Percentiles rank a stretch among this genome's conserved stretches.
Conservation (phyloP, 345 rosid species). For the Arabis alpina region DNA sequence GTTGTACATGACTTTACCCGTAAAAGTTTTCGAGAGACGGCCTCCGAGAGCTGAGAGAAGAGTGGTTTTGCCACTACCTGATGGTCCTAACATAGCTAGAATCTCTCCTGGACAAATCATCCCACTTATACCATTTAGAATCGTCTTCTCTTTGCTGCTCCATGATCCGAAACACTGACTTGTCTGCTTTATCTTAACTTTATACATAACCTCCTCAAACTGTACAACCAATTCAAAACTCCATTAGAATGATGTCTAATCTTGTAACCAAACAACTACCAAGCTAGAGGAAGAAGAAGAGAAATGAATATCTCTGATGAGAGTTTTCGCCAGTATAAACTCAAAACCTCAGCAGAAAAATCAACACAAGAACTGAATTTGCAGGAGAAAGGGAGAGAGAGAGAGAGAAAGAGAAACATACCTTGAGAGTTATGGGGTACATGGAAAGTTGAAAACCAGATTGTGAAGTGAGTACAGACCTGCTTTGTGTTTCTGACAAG, state of each 20-base stretch:
- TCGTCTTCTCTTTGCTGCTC: conserved; percentile 73
- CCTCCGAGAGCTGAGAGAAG: conserved; percentile 98
- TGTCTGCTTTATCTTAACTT: conserved; percentile 67
- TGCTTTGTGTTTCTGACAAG: conserved; percentile 52
- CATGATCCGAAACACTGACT: conserved; percentile 58
- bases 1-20: conserved; percentile 90
- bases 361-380: neutral
- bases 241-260: conserved; percentile 10
- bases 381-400: conserved; percentile 9
- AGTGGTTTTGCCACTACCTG: conserved; percentile 99
- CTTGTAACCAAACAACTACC: neutral
- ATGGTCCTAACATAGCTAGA: conserved; percentile 96
- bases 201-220: conserved; percentile 96
- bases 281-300: conserved; percentile 7
- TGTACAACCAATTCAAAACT: conserved; percentile 42
- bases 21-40: conserved; percentile 69
- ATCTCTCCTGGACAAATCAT: conserved; percentile 91
- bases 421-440: conserved; percentile 86
- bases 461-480: conserved; percentile 50
- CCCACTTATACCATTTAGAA: conserved; percentile 80
- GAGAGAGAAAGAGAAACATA: conserved; percentile 36
- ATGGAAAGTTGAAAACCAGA: conserved; percentile 50
- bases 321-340: neutral
- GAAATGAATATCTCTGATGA: conserved; percentile 15
- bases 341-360: conserved; percentile 15